These are phyloP conservation scores for Plectosphaerella sp. DNA, from an alignment of 2,329 filamentous ascomycete species.

Conservation along the genomic window DNA sequence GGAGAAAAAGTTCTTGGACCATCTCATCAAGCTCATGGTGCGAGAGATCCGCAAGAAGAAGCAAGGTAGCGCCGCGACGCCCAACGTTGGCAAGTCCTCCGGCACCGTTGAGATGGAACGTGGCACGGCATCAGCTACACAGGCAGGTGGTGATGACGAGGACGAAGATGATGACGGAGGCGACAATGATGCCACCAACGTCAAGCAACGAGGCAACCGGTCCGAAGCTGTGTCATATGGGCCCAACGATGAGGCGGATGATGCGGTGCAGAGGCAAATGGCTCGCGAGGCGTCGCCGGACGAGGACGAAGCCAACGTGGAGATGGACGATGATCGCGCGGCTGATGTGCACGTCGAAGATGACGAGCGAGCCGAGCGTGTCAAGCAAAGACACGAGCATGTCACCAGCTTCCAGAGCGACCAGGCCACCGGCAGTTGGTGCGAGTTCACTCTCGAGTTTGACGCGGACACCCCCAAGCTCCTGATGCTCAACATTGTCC, in stretches of 20 bases:
- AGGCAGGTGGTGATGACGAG: constrained; percentile 46
- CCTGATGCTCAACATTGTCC: constrained; percentile 86
- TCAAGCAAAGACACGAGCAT: constrained; percentile 60
- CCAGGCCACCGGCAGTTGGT: constrained; percentile 66
- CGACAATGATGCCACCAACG: constrained; percentile 72
- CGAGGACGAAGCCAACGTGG: constrained; percentile 44
- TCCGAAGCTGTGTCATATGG: constrained; percentile 84
- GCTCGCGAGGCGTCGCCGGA: constrained; percentile 49
- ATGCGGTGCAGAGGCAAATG: constrained; percentile 63
- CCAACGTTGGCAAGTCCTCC: constrained; percentile 60
- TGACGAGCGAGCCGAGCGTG: constrained; percentile 50
- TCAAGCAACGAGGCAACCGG: constrained; percentile 72
- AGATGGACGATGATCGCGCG: constrained; percentile 20
- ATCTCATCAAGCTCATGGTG: constrained; percentile 65
- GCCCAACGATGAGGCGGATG: constrained; percentile 87
- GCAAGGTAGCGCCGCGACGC: constrained; percentile 64
- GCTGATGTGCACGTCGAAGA: constrained; percentile 1
- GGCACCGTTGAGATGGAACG: constrained; percentile 48
- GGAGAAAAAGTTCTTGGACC: constrained; percentile 73
- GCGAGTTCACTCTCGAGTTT: constrained; percentile 80
- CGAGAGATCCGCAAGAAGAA: constrained; percentile 82
- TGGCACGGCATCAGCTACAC: constrained; percentile 27
- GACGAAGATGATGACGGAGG: constrained; percentile 69
- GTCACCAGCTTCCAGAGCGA: constrained; percentile 79
- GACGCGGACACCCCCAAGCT: constrained; percentile 79